phyloP scores from a whole-genome alignment of 2,329 filamentous ascomycete species.

The Diatrype stigma region DNA sequence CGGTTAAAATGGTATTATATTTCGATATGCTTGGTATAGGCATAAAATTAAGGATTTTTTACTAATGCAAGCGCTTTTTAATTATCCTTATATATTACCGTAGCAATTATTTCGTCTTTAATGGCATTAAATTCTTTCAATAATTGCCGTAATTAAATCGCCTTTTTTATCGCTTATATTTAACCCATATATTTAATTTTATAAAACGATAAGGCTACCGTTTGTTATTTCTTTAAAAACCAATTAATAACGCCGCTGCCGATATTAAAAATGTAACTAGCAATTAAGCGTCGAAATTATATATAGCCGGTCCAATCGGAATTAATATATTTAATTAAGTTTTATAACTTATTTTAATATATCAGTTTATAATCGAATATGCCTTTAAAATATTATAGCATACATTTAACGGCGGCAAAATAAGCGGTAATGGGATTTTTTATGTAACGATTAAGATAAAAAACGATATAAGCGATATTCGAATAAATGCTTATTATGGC shows the following conservation, averaged over 20 bases:
- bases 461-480: neutral
- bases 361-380: neutral
- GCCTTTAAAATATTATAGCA: neutral
- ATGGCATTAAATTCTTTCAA: neutral
- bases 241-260: neutral
- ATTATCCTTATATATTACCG: neutral
- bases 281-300: neutral
- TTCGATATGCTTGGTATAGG: neutral
- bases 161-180: neutral
- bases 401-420: neutral
- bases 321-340: neutral
- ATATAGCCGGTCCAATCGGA: neutral
- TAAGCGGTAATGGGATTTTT: conserved; percentile 3
- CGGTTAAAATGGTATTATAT: neutral
- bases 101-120: neutral
- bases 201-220: neutral
- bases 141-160: neutral
- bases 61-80: neutral
- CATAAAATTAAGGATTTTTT: neutral
- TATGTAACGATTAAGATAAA: conserved; percentile 6
- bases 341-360: neutral
- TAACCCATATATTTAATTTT: neutral
- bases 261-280: neutral
- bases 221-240: neutral
- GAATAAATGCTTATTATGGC: too few relatives aligned